A percentile compares a stretch with the other conserved stretches of the same genome.
Conservation (phyloP, 768 basidiomycete species). For the Austroboletus eburneus region DNA sequence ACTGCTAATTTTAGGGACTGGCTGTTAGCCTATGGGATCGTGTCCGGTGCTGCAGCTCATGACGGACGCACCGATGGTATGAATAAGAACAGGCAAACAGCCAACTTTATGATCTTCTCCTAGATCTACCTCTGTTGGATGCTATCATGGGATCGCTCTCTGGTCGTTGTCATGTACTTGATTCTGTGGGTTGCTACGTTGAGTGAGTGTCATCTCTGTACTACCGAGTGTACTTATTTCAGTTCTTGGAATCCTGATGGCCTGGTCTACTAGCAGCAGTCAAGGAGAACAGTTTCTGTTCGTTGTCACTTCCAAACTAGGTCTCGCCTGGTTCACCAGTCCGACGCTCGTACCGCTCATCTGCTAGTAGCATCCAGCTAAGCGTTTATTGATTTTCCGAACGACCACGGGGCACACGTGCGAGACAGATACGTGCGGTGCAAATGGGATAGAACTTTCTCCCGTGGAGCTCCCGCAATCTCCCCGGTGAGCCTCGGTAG, state of each 20-base stretch:
- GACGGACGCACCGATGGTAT: constrained; percentile 25
- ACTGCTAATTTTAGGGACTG: constrained; percentile 17
- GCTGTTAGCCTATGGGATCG: constrained; percentile 16
- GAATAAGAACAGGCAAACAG: constrained; percentile 10
- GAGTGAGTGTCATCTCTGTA: constrained; percentile 3
- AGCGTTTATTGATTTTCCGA: constrained; percentile 10
- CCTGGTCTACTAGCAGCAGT: not conserved
- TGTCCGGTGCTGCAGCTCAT: constrained; percentile 28
- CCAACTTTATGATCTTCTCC: not conserved
- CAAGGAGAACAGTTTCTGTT: not conserved
- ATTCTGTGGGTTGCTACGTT: constrained; percentile 13
- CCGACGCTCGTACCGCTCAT: not conserved
- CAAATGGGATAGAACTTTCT: constrained; percentile 2
- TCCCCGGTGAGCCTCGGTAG: too few relatives aligned
- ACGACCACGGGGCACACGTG: constrained; percentile 1
- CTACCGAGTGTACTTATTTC: not conserved
- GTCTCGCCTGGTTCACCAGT: constrained; percentile 5
- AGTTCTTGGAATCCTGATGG: constrained; percentile 5
- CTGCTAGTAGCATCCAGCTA: not conserved
- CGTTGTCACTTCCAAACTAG: not conserved
- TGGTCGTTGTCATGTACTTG: constrained; percentile 8
- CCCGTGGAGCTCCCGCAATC: not conserved
- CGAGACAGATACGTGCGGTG: not conserved
- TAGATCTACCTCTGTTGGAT: constrained; percentile 36
- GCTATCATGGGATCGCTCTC: constrained; percentile 26